Evolutionary conservation across 208 protist species (phyloP).

Genomic region (Trichomonas tenax): DNA sequence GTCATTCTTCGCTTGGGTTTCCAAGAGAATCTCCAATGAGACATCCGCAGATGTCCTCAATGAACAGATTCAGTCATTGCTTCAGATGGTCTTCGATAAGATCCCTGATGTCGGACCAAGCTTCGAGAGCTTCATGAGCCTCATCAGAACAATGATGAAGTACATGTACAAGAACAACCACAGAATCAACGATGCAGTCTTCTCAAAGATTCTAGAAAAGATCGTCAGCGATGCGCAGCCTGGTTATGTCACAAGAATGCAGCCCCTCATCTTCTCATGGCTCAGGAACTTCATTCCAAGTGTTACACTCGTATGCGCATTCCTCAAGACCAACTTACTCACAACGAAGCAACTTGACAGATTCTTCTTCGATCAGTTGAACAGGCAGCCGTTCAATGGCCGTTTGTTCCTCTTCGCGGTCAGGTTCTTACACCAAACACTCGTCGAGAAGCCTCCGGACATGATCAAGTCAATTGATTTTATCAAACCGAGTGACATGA

Average conservation of each 20-base stretch:
- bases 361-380: background rate
- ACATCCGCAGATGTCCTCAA: background rate
- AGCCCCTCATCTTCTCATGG: background rate
- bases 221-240: background rate
- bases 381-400: background rate
- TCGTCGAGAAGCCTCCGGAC: background rate
- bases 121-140: background rate
- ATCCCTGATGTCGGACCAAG: background rate
- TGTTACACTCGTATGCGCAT: background rate
- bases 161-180: slow-evolving; percentile 2
- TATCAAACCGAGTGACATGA: background rate
- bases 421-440: background rate
- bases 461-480: no score
- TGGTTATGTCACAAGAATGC: background rate
- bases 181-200: background rate
- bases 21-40: background rate
- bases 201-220: background rate
- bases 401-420: background rate
- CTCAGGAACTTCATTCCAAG: background rate
- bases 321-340: background rate
- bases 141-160: background rate
- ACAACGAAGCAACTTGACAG: background rate
- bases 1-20: background rate
- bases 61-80: background rate
- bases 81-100: background rate